These are phyloP conservation scores for Pistacia integerrima DNA, from an alignment of 345 rosid species.

Conservation along the genomic window DNA sequence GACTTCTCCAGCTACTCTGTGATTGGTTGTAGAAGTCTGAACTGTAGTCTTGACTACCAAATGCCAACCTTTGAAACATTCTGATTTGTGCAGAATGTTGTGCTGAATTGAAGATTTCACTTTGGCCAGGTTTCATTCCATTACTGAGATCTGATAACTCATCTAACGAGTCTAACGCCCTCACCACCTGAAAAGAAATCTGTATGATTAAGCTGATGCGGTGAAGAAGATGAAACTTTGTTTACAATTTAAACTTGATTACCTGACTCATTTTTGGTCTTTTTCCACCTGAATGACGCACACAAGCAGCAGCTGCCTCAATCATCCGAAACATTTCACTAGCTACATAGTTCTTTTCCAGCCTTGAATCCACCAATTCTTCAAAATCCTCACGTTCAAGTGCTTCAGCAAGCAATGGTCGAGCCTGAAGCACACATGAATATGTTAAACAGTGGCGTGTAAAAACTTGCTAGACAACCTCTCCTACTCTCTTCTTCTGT, in stretches of 20 bases:
- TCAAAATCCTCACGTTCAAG: constrained; percentile 72
- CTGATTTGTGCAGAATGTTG: constrained; percentile 94
- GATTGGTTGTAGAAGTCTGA: constrained; percentile 61
- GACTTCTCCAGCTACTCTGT: constrained; percentile 86
- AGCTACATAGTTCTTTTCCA: constrained; percentile 57
- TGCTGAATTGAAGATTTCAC: constrained; percentile 70
- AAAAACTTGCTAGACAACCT: background rate
- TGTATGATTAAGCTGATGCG: background rate
- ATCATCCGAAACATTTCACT: constrained; percentile 90
- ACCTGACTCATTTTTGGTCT: constrained; percentile 99
- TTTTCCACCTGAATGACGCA: constrained; percentile 84
- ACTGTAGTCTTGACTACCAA: constrained; percentile 87
- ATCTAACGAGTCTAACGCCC: constrained; percentile 80
- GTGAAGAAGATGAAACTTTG: background rate
- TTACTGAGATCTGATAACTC: constrained; percentile 79
- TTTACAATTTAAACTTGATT: background rate
- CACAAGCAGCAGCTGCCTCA: constrained; percentile 97
- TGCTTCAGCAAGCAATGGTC: constrained; percentile 80
- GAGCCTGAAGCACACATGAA: constrained; percentile 56
- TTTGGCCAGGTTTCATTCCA: constrained; percentile 93
- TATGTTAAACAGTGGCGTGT: background rate
- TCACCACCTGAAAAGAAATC: constrained; percentile 54
- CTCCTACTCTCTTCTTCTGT: background rate
- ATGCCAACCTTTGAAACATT: constrained; percentile 93
- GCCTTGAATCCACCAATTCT: constrained; percentile 67